These are phyloP conservation scores for Alternaria angustiovoidea DNA, from an alignment of 2,329 filamentous ascomycete species.

Conservation along the genomic window DNA sequence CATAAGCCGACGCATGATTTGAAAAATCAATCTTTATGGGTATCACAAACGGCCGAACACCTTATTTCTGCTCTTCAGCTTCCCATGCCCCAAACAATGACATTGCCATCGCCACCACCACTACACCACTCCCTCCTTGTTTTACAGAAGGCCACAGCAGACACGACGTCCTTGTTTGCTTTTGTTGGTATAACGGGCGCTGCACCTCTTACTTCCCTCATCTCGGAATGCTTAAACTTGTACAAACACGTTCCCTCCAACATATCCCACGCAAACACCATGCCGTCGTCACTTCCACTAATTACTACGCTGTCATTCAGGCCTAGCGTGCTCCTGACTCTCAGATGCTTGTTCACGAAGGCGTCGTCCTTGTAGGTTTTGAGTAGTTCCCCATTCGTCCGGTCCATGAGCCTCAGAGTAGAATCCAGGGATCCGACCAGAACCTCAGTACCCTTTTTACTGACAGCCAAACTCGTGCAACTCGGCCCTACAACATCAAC, in stretches of 20 bases:
- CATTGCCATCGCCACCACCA: constrained; percentile 59
- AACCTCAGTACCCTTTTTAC: constrained; percentile 75
- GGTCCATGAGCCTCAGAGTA: constrained; percentile 81
- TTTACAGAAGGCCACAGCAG: constrained; percentile 58
- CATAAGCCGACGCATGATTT: background rate
- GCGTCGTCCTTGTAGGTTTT: constrained; percentile 70
- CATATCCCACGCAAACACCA: constrained; percentile 83
- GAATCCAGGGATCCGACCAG: constrained; percentile 80
- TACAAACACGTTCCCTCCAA: constrained; percentile 74
- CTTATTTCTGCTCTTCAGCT: background rate
- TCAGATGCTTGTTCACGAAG: constrained; percentile 72
- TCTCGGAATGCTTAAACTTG: constrained; percentile 60
- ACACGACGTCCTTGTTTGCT: constrained; percentile 56
- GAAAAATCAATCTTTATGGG: background rate
- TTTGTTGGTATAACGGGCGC: constrained; percentile 42
- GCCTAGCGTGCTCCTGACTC: constrained; percentile 79
- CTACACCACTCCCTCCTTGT: constrained; percentile 58
- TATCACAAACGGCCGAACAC: constrained; percentile 3
- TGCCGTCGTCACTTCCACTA: constrained; percentile 80
- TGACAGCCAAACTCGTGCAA: constrained; percentile 79
- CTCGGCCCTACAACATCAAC: constrained; percentile 54
- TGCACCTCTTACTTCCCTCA: constrained; percentile 36
- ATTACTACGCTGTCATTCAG: constrained; percentile 79
- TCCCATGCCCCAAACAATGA: constrained; percentile 46
- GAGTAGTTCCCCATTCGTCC: constrained; percentile 74